Evolutionary conservation across 140 eudicot species (phyloP).

Genomic region (Ambrosia hybrid): DNA sequence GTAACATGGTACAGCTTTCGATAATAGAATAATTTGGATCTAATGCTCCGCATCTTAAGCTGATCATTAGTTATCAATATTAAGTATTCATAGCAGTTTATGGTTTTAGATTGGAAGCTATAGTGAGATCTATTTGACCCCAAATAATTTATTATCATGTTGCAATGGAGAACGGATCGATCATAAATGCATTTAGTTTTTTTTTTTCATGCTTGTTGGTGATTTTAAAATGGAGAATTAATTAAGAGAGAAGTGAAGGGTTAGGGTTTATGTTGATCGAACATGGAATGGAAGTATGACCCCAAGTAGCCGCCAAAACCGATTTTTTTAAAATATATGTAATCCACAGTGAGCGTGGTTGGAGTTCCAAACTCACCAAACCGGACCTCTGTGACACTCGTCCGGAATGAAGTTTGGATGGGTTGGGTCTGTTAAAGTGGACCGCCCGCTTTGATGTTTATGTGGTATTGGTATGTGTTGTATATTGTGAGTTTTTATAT

Average conservation of each 20-base stretch:
- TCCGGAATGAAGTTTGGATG: no score
- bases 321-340: background rate
- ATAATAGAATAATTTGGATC: constrained; percentile 17
- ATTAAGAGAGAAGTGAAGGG: constrained; percentile 14
- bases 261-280: constrained; percentile 16
- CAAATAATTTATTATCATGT: constrained; percentile 7
- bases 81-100: background rate
- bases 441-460: no score
- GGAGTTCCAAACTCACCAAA: no score
- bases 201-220: background rate
- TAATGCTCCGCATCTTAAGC: constrained; percentile 44
- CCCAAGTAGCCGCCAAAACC: background rate
- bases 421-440: no score
- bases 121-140: constrained; percentile 39
- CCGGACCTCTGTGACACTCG: no score
- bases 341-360: no score
- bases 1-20: constrained; percentile 41
- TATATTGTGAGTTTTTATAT: no score
- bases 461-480: no score
- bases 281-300: constrained; percentile 14
- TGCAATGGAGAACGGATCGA: constrained; percentile 56
- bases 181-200: constrained; percentile 29
- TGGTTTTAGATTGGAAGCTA: constrained; percentile 15
- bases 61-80: constrained; percentile 19
- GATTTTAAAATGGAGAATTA: background rate